Base-by-base conservation (phyloP, 225 moss, liverwort and hornwort genomes). In the Marchantia paleacea region DNA sequence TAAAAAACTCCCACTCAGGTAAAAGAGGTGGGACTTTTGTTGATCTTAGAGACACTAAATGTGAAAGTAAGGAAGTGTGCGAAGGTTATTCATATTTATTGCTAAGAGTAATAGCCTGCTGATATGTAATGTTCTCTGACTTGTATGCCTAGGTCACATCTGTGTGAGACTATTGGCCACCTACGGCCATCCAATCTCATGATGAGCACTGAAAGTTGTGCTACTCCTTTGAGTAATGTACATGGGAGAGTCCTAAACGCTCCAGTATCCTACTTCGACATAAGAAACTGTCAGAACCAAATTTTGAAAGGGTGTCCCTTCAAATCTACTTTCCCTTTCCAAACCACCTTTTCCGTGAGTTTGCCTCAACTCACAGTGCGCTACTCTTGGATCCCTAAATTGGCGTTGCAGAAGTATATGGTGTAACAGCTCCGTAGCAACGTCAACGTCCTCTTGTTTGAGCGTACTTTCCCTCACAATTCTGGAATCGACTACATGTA, bases 161-260 rank as follows among this genome's bases (percentile, higher is more conserved):
- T 8, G 51, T 20, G 22, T 18, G 50, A 72, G 31, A 70, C 52
- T 24, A 52, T 71, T 2, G 50, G 71, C 71, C 49, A 50, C 71
- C 49, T 8, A 50, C 49, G 19, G 39, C 48, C 8, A 58, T 58
- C 16, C 58, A 58, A 62, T 62, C 62, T 62, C 62, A 24, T 62
- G 49, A 8, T 50, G 11, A 51, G 50, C 50, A 12, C 72, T n/a
- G n/a, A 50, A 71, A 71, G 49, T 50, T 71, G 49, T 3, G 48
- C 70, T 15, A 18, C 58, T 75, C 75, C 19, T 54, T 13, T 28
- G 55, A 75, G 55, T 55, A 22, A 76, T 76, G 39, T 76, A 76
- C 75, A 76, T 22, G 14, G 30, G 12, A 39, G 39, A 14, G 14
- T 54, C 39, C 39, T 39, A 22, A 76, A 51, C 22, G 22, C 10